phyloP scores from a whole-genome alignment of 2,329 filamentous ascomycete genomes.

The Epichloe gansuensis region DNA sequence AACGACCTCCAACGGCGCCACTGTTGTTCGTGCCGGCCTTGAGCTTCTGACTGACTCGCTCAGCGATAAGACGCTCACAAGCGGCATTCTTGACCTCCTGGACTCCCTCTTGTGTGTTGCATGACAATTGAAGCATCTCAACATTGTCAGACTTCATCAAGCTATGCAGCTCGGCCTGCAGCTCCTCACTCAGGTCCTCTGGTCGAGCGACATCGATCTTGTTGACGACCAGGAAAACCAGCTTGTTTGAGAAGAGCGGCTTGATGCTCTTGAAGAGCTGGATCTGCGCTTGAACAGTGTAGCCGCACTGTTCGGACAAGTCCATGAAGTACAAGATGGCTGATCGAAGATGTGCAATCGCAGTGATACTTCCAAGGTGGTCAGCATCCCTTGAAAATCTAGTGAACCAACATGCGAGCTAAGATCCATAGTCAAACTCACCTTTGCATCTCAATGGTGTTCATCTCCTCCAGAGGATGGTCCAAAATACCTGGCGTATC shows the following conservation, averaged over 20 bases:
- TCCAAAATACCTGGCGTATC: slow-evolving; percentile 98
- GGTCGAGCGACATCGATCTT: slow-evolving; percentile 90
- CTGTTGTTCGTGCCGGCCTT: slow-evolving; percentile 75
- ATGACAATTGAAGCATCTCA: slow-evolving; percentile 85
- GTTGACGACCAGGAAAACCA: slow-evolving; percentile 95
- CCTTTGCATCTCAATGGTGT: slow-evolving; percentile 95
- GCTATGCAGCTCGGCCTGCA: slow-evolving; percentile 63
- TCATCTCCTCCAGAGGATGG: slow-evolving; percentile 97
- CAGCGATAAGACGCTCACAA: slow-evolving; percentile 84
- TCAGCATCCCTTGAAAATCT: not conserved
- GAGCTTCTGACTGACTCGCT: slow-evolving; percentile 89
- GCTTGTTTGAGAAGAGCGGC: slow-evolving; percentile 92
- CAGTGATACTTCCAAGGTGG: slow-evolving; percentile 59
- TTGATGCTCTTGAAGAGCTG: slow-evolving; percentile 94
- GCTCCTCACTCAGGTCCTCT: slow-evolving; percentile 72
- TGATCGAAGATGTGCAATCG: slow-evolving; percentile 89
- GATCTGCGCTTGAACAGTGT: slow-evolving; percentile 85
- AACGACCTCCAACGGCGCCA: slow-evolving; percentile 64
- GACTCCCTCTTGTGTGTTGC: slow-evolving; percentile 87
- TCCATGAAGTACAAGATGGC: slow-evolving; percentile 98
- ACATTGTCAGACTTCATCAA: slow-evolving; percentile 81
- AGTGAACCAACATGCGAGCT: not conserved
- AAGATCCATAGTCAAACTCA: slow-evolving; percentile 2
- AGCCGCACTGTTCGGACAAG: slow-evolving; percentile 91
- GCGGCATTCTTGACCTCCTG: slow-evolving; percentile 91